Base-by-base conservation (phyloP, 345 rosid genomes). In the Arabidopsis suecica region DNA sequence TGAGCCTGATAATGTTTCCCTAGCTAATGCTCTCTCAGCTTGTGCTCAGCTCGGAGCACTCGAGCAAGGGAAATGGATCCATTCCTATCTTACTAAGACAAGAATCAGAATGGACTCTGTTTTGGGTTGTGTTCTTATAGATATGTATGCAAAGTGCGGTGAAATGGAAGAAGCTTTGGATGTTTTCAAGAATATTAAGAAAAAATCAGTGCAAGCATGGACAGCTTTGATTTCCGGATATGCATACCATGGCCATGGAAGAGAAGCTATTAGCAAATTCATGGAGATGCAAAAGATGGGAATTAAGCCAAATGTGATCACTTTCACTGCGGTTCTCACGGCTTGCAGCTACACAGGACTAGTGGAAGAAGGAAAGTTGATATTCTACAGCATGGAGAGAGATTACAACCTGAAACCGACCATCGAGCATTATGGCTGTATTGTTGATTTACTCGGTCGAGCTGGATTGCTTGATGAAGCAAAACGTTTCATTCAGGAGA, bases 11-110 rank as follows among this genome's bases (percentile, higher is more conserved):
- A 82, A 75, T 18, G 85, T 86, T 49, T 74, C 82, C 5, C 59
- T 91, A 5, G 80, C 84, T 32, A 87, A 77, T 61, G 74, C 84
- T 37, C 77, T 89, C 18, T 86, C 93, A 12, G 96, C 97, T 23
- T 89, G 96, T 61, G 82, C 97, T 30, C 78, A 82, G 76, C 89
- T 91, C 1, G 96, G 89, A 49, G 91, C 90, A 49, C 48, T 87
- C 67, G 96, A 91, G 44, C 90, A 86, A 79, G 97, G 97, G 71
- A 84, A 85, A 77, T 91, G 91, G 90, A 85, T 89, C 68, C 96
- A 88, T 69, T 74, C 83, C n/a, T 83, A 86, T 41, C 71, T 84
- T 7, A 57, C 78, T 8, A 79, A 66, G 62, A 60, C 2, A 32
- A 51, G 74, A 36, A 67, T 78, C 32, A 32, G 57, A 37, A 70